Conservation (phyloP, 495 filamentous ascomycete species). For the Jackrogersella multiformis region DNA sequence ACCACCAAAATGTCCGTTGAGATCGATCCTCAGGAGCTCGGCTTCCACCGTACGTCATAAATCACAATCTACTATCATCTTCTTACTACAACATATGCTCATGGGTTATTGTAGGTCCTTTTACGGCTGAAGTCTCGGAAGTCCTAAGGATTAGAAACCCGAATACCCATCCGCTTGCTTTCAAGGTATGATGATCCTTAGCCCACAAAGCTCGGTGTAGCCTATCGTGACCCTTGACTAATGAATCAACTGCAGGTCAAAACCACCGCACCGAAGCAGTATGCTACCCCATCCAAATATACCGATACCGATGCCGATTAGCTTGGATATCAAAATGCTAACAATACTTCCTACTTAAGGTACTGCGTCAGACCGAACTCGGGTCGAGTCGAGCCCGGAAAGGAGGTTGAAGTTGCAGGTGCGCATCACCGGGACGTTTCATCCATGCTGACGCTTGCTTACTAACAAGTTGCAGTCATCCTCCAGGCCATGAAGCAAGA, state of each 20-base stretch:
- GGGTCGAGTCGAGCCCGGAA: constrained; percentile 88
- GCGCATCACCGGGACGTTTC: constrained; percentile 43
- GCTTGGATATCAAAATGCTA: constrained; percentile 37
- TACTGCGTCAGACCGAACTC: constrained; percentile 99
- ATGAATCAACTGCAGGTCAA: constrained; percentile 80
- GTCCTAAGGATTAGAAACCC: constrained; percentile 81
- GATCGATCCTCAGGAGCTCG: constrained; percentile 88
- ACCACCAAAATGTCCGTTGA: constrained; percentile 84
- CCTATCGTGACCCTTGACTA: constrained; percentile 14
- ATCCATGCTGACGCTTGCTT: constrained; percentile 15
- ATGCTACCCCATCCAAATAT: constrained; percentile 52
- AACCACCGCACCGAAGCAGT: constrained; percentile 99
- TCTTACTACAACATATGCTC: constrained; percentile 13
- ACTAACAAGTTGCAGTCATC: constrained; percentile 68
- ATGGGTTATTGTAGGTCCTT: constrained; percentile 74
- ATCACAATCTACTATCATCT: not conserved
- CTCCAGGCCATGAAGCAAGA: constrained; percentile 98
- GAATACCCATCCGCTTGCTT: constrained; percentile 81
- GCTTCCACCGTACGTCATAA: constrained; percentile 82
- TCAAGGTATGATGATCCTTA: constrained; percentile 77
- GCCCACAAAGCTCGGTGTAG: not conserved
- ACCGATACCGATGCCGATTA: constrained; percentile 5
- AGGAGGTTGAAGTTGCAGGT: constrained; percentile 93
- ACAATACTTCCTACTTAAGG: constrained; percentile 55
- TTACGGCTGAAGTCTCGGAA: constrained; percentile 90